Evolutionary conservation across 2,329 filamentous ascomycete genomes (phyloP), one percentile per base, ranked within the genome.

Genomic region (Xylaria sp.): DNA sequence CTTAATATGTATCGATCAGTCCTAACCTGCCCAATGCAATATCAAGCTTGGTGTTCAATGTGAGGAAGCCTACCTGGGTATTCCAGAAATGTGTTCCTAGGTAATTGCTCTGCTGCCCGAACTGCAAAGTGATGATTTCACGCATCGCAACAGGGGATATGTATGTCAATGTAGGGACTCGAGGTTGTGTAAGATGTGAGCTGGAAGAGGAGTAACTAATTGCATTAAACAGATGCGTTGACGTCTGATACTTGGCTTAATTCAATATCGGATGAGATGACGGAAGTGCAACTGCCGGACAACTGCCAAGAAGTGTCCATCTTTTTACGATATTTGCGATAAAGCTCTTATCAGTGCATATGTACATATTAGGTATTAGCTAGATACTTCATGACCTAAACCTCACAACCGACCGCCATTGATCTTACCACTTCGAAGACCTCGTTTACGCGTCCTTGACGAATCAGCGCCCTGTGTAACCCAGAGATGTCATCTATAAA

Each of bases 61-160:
- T 1, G 20, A 20, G 37, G 26, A 38, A 39, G 22, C 69, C 59
- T 66, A 91, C 90, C 79, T 96, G 93, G 5, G 90, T 81, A 67
- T 99, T 99, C 94, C 94, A 99, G 72, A 97, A 99, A 76, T 99
- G 94, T 0, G 92, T 95, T 24, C 89, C 92, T 19, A 95, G 77
- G 67, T 97, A 96, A 72, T 99, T 99, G 71, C 90, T 92, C 69
- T 90, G 87, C 70, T 96, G 89, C 40, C 94, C 94, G 56, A 97
- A 86, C 78, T 99, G 94, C 42, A 99, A 78, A 0, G 93, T 97
- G 57, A 99, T 80, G 57, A 97, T 91, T 74, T 99, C 94, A 74
- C 92, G 91, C 94, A 99, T 97, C 24, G 44, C 50, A 47, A 48
- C 24, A 47, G 34, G 37, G 20, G 22, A 41, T 19, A 26, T 21